A percentile compares a stretch with the other conserved stretches of the same genome.
Conservation (phyloP, 2,329 filamentous ascomycete species). For the Plectosphaerella sp. region DNA sequence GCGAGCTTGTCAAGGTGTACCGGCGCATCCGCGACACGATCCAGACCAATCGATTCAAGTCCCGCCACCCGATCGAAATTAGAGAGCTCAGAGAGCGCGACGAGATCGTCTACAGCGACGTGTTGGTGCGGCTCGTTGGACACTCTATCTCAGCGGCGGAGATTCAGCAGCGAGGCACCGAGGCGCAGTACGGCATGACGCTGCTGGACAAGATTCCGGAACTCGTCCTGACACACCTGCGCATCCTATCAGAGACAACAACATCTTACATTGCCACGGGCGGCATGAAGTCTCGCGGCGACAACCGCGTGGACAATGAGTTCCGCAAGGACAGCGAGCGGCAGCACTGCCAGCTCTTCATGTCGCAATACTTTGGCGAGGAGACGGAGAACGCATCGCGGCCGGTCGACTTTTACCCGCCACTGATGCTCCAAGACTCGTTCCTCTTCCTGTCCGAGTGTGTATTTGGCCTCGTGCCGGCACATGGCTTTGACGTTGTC, state of each 20-base stretch:
- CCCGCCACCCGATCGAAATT: constrained; percentile 27
- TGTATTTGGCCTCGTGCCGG: constrained; percentile 64
- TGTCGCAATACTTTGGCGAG: constrained; percentile 47
- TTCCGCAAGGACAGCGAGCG: constrained; percentile 64
- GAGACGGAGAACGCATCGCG: constrained; percentile 33
- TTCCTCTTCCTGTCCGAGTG: constrained; percentile 81
- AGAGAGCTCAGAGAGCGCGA: constrained; percentile 25
- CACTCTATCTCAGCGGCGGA: constrained; percentile 85
- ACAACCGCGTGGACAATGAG: constrained; percentile 61
- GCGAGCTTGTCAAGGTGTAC: constrained; percentile 57
- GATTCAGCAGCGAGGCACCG: constrained; percentile 84
- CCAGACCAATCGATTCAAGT: constrained; percentile 46
- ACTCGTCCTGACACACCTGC: constrained; percentile 78
- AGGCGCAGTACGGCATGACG: constrained; percentile 67
- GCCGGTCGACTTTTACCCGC: constrained; percentile 42
- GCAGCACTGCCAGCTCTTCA: constrained; percentile 74
- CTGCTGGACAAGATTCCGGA: constrained; percentile 81
- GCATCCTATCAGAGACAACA: constrained; percentile 83
- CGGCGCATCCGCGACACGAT: constrained; percentile 56
- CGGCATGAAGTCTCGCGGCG: constrained; percentile 55
- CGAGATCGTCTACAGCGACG: constrained; percentile 51
- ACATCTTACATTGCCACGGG: constrained; percentile 79
- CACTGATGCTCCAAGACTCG: constrained; percentile 64
- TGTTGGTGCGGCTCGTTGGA: constrained; percentile 64
- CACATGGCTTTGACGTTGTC: constrained; percentile 67